Conservation (phyloP, 306 rosid genomes). For the Citrullus colocynthis region DNA sequence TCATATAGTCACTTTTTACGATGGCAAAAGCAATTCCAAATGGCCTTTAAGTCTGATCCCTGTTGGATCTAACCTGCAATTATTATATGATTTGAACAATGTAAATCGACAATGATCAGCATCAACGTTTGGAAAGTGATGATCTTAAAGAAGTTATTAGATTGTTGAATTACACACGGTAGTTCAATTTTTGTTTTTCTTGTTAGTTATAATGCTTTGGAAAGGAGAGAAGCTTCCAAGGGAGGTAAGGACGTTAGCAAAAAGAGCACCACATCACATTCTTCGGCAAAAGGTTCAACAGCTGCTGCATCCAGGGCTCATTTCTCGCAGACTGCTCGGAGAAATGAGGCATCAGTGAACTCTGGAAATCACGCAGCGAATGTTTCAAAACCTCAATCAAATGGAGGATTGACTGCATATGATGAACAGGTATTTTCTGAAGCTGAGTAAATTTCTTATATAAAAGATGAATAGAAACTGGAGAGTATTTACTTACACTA, state of each 20-base stretch:
- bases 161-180: neutral
- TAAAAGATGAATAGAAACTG: neutral
- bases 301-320: constrained; percentile 44
- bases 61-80: neutral
- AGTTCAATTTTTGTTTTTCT: neutral
- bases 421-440: constrained; percentile 55
- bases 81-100: neutral
- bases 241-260: constrained; percentile 78
- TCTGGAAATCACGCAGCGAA: constrained; percentile 35
- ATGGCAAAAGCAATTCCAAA: too few relatives aligned
- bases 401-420: constrained; percentile 28
- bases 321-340: constrained; percentile 53
- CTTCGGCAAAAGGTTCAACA: constrained; percentile 40
- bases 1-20: too few relatives aligned
- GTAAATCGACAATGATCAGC: neutral
- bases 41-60: neutral
- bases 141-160: neutral
- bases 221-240: constrained; percentile 67
- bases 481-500: neutral
- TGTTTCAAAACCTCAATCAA: constrained; percentile 28
- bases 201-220: constrained; percentile 68
- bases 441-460: neutral
- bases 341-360: constrained; percentile 42
- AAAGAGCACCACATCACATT: constrained; percentile 49
- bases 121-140: neutral